These are phyloP conservation scores for Lantana camara DNA, from an alignment of 257 asterid species.

Conservation along the genomic window DNA sequence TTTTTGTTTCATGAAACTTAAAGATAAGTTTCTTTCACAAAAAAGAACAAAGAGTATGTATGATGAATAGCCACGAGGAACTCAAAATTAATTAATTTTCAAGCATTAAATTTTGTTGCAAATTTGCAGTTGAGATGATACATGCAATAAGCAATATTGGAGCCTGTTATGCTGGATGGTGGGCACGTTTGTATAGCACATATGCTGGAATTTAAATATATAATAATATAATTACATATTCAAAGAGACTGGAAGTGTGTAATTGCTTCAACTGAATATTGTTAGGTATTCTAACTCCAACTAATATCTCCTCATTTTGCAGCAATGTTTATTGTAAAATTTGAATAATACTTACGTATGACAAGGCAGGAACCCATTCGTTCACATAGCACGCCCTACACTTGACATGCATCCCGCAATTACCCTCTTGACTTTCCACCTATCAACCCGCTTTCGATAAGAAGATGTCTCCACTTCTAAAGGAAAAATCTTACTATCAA, in stretches of 20 bases:
- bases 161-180: slow-evolving; percentile 24
- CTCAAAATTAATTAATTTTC: neutral
- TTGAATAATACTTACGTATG: no score
- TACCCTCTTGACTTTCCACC: no score
- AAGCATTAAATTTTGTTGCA: neutral
- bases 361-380: no score
- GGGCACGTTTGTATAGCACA: slow-evolving; percentile 18
- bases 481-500: no score
- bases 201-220: slow-evolving; percentile 23
- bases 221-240: no score
- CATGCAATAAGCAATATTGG: slow-evolving; percentile 16
- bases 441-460: no score
- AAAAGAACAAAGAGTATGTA: neutral
- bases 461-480: no score
- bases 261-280: no score
- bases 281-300: neutral
- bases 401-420: no score
- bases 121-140: neutral
- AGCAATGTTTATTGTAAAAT: neutral
- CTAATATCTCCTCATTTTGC: neutral
- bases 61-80: neutral
- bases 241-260: no score
- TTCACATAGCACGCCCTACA: no score
- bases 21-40: neutral
- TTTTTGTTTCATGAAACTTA: neutral